A percentile compares a stretch with the other conserved stretches of the same genome.
Evolutionary conservation across 768 basidiomycete genomes (phyloP).

Genomic region (Leccinum disarticulatum): DNA sequence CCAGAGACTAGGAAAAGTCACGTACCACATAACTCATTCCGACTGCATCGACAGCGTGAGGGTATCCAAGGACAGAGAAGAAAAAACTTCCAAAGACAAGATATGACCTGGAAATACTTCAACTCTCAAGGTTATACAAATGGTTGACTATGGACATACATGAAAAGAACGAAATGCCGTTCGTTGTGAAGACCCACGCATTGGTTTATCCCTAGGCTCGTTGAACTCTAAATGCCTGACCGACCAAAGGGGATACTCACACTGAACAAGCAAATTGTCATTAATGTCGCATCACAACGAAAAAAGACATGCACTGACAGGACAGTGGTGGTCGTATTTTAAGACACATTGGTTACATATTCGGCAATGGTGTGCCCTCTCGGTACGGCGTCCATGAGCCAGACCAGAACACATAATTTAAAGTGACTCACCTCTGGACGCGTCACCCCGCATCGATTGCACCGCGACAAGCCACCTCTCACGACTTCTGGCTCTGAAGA

Average conservation of each 20-base stretch:
- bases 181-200: constrained; percentile 96
- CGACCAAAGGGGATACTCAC: constrained; percentile 30
- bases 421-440: constrained; percentile 72
- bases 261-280: constrained; percentile 28
- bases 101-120: constrained; percentile 57
- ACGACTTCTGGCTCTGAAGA: constrained; percentile 47
- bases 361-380: constrained; percentile 93
- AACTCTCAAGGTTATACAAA: neutral
- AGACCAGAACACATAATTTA: neutral
- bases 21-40: constrained; percentile 50
- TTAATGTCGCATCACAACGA: neutral
- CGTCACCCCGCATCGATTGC: constrained; percentile 63
- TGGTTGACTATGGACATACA: constrained; percentile 48
- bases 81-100: constrained; percentile 70
- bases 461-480: constrained; percentile 55
- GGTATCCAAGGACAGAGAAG: constrained; percentile 64
- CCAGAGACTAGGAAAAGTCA: neutral
- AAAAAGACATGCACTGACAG: constrained; percentile 50
- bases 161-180: constrained; percentile 93
- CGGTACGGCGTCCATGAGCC: constrained; percentile 19
- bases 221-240: constrained; percentile 6
- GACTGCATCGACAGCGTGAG: constrained; percentile 54
- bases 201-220: constrained; percentile 83
- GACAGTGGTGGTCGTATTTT: constrained; percentile 91
- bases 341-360: constrained; percentile 89